phyloP scores from a whole-genome alignment of 2,329 filamentous ascomycete genomes.

The Dactylonectria macrodidyma region DNA sequence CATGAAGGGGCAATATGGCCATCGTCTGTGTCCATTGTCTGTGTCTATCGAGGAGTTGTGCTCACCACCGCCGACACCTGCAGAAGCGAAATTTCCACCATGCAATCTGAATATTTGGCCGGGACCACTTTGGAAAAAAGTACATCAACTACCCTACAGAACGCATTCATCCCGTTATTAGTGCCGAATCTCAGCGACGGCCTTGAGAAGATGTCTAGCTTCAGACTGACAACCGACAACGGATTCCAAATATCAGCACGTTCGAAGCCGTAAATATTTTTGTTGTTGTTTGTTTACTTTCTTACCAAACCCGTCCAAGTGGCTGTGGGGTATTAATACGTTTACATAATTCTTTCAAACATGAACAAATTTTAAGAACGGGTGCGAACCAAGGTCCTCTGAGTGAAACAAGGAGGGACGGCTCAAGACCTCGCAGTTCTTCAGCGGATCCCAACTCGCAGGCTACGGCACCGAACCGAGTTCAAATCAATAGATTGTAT shows the following conservation, averaged over 20 bases:
- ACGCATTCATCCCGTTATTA: background rate
- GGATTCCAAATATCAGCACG: background rate
- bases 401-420: background rate
- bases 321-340: background rate
- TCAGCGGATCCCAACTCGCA: background rate
- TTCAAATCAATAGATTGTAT: background rate
- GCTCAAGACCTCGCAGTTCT: constrained; percentile 1
- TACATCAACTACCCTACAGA: constrained; percentile 2
- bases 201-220: background rate
- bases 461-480: background rate
- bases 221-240: background rate
- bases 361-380: constrained; percentile 28
- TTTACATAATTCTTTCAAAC: background rate
- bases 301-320: background rate
- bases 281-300: background rate
- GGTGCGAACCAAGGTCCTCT: constrained; percentile 2
- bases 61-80: constrained; percentile 17
- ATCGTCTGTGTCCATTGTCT: constrained; percentile 9
- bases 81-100: constrained; percentile 40
- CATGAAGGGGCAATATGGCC: constrained; percentile 29
- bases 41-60: constrained; percentile 24
- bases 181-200: background rate
- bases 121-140: background rate
- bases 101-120: constrained; percentile 25
- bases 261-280: background rate